A percentile compares a stretch with the other conserved stretches of the same genome.
phyloP scores from a whole-genome alignment of 2,329 filamentous ascomycete species.

The Botrytis hyacinthi region DNA sequence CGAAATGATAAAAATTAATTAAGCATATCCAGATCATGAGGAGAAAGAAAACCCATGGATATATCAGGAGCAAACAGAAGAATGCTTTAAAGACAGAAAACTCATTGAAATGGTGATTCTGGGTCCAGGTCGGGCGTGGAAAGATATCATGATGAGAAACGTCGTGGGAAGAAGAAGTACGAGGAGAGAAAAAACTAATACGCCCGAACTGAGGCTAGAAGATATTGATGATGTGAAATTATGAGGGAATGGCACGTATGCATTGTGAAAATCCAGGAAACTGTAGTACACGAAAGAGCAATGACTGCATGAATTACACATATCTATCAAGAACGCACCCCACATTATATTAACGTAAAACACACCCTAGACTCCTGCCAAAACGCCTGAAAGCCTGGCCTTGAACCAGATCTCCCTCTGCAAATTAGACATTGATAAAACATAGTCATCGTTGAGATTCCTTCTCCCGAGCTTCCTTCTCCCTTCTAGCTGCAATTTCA shows the following conservation, averaged over 20 bases:
- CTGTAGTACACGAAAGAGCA: background rate
- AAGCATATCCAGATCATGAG: background rate
- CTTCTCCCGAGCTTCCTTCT: slow-evolving; percentile 21
- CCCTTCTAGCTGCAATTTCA: slow-evolving; percentile 40
- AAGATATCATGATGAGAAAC: background rate
- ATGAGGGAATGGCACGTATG: background rate
- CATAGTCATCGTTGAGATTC: background rate
- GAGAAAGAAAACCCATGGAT: background rate
- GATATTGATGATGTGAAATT: background rate
- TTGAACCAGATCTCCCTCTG: background rate
- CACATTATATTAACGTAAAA: background rate
- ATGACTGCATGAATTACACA: background rate
- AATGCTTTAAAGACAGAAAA: too few relatives aligned
- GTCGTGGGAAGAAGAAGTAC: background rate
- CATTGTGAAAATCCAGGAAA: background rate
- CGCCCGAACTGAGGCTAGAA: background rate
- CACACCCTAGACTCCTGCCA: background rate
- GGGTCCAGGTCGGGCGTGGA: fast-evolving
- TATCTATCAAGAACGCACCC: background rate
- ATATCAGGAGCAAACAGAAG: too few relatives aligned
- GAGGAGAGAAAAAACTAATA: background rate
- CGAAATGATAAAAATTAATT: background rate
- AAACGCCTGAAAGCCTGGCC: background rate
- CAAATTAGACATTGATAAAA: too few relatives aligned
- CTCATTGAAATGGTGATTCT: too few relatives aligned